Evolutionary conservation across 768 basidiomycete genomes (phyloP), one percentile per base, ranked within the genome.

Genomic region (Russula vinacea): DNA sequence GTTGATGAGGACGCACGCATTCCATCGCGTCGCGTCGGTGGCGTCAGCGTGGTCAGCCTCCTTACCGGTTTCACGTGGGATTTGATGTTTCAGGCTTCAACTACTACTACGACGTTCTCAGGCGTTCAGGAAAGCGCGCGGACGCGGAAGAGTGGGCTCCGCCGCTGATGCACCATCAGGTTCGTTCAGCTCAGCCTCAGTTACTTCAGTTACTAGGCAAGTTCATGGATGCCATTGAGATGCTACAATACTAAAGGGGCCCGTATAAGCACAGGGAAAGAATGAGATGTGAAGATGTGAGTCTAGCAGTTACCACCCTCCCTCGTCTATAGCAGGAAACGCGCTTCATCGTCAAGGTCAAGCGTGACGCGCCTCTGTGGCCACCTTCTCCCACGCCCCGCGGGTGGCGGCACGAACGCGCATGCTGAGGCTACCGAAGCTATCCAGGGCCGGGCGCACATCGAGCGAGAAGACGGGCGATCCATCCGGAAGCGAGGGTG

Each of bases 381-480:
- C 47, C 3, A 16, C 33, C 24, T 49, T 65, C 10, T 19, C 53
- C 68, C 68, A 68, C 22, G 54, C 50, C 7, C 67, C 70, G 54
- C 72, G 66, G 10, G 74, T 74, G 5, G 76, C 74, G 0, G 68
- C 71, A 32, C 69, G 52, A 40, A 83, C 69, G 49, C 82, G 68
- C 70, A 89, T 83, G 72, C 83, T 86, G 58, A 94, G 70, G 71
- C 92, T 92, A 24, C 81, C 82, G 37, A 93, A 78, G 70, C 81
- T 90, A 76, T 98, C 97, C 58, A 99, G 76, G 0, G 97, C 97
- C 0, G 97, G 96, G 17, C 96, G 86, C 11, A 98, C 96, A 73
- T 99, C 97, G 32, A 99, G 81, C 9, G 88, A 88, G 76, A 98
- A 98, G 7, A 95, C 94, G 19, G 97, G 97, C 51, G 90, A 90